Percentiles rank a stretch among this genome's conserved stretches.
Evolutionary conservation across 345 rosid genomes (phyloP).

Genomic region (Isatis tinctoria): DNA sequence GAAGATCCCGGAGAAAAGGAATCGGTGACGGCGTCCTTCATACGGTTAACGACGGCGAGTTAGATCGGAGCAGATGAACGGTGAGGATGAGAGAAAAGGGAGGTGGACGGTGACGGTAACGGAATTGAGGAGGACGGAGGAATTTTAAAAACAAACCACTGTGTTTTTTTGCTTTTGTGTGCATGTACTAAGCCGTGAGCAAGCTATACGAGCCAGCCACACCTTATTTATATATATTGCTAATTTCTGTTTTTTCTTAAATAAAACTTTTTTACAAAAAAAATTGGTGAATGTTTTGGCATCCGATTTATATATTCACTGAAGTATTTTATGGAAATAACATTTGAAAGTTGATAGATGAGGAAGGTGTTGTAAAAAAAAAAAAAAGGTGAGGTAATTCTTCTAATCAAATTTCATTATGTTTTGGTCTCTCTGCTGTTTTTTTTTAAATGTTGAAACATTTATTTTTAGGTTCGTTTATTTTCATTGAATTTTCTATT

Average conservation of each 20-base stretch:
- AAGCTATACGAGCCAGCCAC: constrained; percentile 1
- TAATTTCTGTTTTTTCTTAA: background rate
- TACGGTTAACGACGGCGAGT: constrained; percentile 13
- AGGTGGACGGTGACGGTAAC: constrained; percentile 27
- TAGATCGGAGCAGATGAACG: constrained; percentile 17
- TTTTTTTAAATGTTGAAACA: background rate
- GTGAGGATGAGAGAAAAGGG: constrained; percentile 21
- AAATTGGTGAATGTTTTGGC: background rate
- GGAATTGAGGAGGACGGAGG: constrained; percentile 21
- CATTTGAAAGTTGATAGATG: background rate
- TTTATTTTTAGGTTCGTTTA: background rate
- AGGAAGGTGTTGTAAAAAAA: background rate
- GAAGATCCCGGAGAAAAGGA: constrained; percentile 37
- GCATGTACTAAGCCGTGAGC: constrained; percentile 17
- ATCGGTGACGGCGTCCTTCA: constrained; percentile 36
- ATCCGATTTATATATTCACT: background rate
- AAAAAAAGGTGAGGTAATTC: background rate
- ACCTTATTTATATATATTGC: background rate
- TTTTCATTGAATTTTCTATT: background rate
- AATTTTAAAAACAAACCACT: background rate
- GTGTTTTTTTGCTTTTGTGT: background rate
- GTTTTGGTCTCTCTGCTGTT: background rate
- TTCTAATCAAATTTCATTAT: background rate
- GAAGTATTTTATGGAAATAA: background rate
- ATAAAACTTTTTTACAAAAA: background rate